Evolutionary conservation across 371 early-diverging fungal species (phyloP), one percentile per base, ranked within the genome.

Genomic region (Rhizopus arrhizus): DNA sequence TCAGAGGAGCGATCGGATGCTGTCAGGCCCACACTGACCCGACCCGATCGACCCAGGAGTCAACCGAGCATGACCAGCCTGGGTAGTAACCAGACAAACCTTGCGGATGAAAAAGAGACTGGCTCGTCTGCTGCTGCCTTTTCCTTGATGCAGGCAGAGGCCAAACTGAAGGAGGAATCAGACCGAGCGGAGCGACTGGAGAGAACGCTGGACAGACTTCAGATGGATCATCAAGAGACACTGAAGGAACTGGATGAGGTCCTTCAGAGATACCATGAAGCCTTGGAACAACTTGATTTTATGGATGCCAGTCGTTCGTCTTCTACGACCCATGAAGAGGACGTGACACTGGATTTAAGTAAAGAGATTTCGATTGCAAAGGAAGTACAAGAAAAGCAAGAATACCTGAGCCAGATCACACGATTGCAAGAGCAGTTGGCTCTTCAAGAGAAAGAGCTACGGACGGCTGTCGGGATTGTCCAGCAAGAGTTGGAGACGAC

Each of bases 361-460:
- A 65, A 74, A 45, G 78, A 77, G 61, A 77, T 77, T 49, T 55
- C 63, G n/a, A 70, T 70, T 12, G 78, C 78, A 32, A 70, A 73
- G 47, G 73, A 70, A 42, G 69, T 66, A 5, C 59, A 61, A 6
- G 35, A 64, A 36, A 53, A 50, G 11, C 58, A 55, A 10, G 53
- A 42, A 8, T 61, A 58, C 40, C 12, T 57, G 11, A 34, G 57
- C 7, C 58, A 70, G 42, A 72, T 72, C 12, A 41, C 40, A 8
- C 41, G 48, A 3, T 46, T 76, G 16, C 61, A 70, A 10, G 33
- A 55, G n/a, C 43, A 43, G 43, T n/a, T 43, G 13, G 43, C 3
- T 1, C 43, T 11, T 43, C 43, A 31, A n/a, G 12, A 56, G 53
- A n/a, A 45, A 63, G 59, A 59, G 28, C 41, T 50, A 2, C 43